A percentile compares a stretch with the other conserved stretches of the same genome.
Evolutionary conservation across 2,329 filamentous ascomycete species (phyloP).

Genomic region (Fusarium camptoceras): DNA sequence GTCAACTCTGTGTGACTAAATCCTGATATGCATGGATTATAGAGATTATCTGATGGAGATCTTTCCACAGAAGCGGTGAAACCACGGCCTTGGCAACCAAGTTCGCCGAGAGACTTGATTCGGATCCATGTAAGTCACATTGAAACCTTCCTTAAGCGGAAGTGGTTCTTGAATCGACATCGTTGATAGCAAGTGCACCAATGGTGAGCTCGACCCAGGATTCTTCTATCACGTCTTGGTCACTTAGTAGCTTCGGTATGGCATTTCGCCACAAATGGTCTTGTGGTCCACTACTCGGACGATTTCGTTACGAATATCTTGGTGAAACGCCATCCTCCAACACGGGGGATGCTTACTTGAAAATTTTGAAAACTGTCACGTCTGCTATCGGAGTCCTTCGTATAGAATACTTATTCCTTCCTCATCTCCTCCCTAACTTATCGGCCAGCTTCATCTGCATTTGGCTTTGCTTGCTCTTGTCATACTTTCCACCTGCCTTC

Average conservation of each 20-base stretch:
- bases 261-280: neutral
- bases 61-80: neutral
- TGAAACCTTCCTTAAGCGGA: neutral
- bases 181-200: neutral
- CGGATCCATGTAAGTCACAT: neutral
- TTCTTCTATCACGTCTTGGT: neutral
- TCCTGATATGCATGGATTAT: neutral
- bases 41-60: neutral
- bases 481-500: no score
- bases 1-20: neutral
- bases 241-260: no score
- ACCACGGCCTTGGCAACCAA: neutral
- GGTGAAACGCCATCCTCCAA: neutral
- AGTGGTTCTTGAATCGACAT: neutral
- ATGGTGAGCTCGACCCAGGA: neutral
- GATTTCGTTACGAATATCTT: neutral
- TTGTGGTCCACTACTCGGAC: neutral
- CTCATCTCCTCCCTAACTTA: neutral
- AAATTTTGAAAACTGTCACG: neutral
- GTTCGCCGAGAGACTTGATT: neutral
- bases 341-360: rapidly evolving
- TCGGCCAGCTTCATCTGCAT: neutral
- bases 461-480: no score
- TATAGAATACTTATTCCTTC: rapidly evolving
- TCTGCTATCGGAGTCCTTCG: neutral